Evolutionary conservation across 2,329 filamentous ascomycete genomes (phyloP), one percentile per base, ranked within the genome.

Genomic region (Trichoderma afroharzianum): DNA sequence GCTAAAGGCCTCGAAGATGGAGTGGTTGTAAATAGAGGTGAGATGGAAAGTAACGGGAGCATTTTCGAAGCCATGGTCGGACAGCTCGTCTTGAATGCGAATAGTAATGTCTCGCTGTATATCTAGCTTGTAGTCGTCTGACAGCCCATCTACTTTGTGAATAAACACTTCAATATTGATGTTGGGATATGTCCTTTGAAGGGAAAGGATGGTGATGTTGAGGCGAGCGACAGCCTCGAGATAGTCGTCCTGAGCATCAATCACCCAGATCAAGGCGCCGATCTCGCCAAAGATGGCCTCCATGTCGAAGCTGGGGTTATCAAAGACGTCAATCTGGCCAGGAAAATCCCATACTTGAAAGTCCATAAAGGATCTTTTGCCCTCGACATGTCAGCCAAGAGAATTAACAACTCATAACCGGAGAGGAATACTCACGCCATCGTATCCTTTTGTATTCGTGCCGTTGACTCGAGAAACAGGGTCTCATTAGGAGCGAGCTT

Each of bases 121-220:
- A 78, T 99, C 96, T 72, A 95, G 90, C 79, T 96, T 95, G 85
- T 96, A 98, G 81, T 99, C 96, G 76, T 98, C 96, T 32, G 93
- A 96, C 18, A 99, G 87, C n/a, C 95, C 95, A 79, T 99, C 96
- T 39, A 98, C 95, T 81, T 99, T 99, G 87, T 99, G 96, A 77
- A 99, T 97, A 82, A 99, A 98, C 64, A 99, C 95, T 80, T 98
- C 95, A 75, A 99, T 93, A 81, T 98, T 97, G 83, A 98, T 96
- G 79, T 93, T 92, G 2, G 95, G 95, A 79, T 97, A 98, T 73
- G 90, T 90, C 75, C 94, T 90, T 79, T 97, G 93, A 2, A 99
- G 89, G 75, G 94, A 93, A 71, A 98, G 86, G 74, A 98, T 97
- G 8, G 95, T 97, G 69, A 90, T 87, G 81, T 97, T 97, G 32